phyloP scores from a whole-genome alignment of 495 filamentous ascomycete species.

The Penicillium turbatum region DNA sequence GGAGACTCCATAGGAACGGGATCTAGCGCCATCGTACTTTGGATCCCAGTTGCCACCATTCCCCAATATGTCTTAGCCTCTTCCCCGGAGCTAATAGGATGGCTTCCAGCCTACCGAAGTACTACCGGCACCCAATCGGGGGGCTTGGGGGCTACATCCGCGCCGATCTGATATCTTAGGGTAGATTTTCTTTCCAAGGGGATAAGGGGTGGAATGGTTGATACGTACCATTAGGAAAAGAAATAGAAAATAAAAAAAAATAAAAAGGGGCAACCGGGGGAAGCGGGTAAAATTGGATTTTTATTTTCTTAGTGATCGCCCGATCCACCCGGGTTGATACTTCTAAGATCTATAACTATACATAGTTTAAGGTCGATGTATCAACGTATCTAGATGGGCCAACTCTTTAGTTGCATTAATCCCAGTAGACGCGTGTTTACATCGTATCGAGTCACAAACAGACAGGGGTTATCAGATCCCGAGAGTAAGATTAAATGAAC shows the following conservation, averaged over 20 bases:
- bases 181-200: not conserved
- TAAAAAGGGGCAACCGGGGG: slow-evolving; percentile 7
- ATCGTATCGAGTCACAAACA: too few species aligned
- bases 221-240: not conserved
- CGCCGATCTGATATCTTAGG: slow-evolving; percentile 22
- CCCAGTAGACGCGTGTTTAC: not conserved
- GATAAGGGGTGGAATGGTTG: not conserved
- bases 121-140: slow-evolving; percentile 25
- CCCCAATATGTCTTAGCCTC: not conserved
- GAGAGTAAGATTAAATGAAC: not conserved
- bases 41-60: slow-evolving; percentile 3
- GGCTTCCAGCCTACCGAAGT: slow-evolving; percentile 15
- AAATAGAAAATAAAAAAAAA: not conserved
- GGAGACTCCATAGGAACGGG: not conserved
- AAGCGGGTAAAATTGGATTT: slow-evolving; percentile 2
- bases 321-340: slow-evolving; percentile 9
- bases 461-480: not conserved
- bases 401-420: not conserved
- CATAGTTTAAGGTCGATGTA: not conserved
- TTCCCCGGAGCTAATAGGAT: slow-evolving; percentile 19
- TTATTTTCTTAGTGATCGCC: slow-evolving; percentile 2
- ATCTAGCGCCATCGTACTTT: slow-evolving; percentile 7
- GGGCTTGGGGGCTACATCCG: slow-evolving; percentile 16
- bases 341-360: not conserved
- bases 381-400: too few species aligned